Conservation (phyloP, 345 rosid species). For the Punica granatum region DNA sequence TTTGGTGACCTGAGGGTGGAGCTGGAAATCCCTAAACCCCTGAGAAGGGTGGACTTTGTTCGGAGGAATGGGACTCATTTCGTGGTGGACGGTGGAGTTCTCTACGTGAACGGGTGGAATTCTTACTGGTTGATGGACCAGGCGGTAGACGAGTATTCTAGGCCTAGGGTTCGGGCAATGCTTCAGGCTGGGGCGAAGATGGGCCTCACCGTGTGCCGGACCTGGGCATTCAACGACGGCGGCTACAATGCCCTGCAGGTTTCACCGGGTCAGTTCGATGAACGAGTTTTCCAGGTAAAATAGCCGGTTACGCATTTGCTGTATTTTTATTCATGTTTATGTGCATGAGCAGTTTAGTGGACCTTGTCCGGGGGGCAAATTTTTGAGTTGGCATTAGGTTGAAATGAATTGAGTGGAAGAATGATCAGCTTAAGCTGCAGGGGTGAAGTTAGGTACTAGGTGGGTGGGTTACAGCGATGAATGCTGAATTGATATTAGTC, state of each 20-base stretch:
- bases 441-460: neutral
- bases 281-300: constrained; percentile 72
- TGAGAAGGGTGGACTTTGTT: constrained; percentile 47
- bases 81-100: constrained; percentile 50
- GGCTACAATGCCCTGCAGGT: constrained; percentile 84
- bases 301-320: neutral
- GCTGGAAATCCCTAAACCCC: constrained; percentile 13
- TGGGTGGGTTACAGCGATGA: neutral
- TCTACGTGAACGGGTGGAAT: constrained; percentile 86
- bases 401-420: neutral
- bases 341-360: neutral
- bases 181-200: constrained; percentile 73
- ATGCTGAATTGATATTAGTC: neutral
- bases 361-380: neutral
- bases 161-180: constrained; percentile 61
- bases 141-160: constrained; percentile 62
- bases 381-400: neutral
- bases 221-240: constrained; percentile 97
- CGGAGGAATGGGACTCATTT: constrained; percentile 70
- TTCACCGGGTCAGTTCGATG: constrained; percentile 88
- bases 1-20: constrained; percentile 55
- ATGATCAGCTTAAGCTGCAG: neutral
- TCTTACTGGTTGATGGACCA: constrained; percentile 94
- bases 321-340: neutral
- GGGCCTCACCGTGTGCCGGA: constrained; percentile 91